Evolutionary conservation across 1,139 yeast species (phyloP).

Genomic region (Hemisphaericaspora lyxosophila): DNA sequence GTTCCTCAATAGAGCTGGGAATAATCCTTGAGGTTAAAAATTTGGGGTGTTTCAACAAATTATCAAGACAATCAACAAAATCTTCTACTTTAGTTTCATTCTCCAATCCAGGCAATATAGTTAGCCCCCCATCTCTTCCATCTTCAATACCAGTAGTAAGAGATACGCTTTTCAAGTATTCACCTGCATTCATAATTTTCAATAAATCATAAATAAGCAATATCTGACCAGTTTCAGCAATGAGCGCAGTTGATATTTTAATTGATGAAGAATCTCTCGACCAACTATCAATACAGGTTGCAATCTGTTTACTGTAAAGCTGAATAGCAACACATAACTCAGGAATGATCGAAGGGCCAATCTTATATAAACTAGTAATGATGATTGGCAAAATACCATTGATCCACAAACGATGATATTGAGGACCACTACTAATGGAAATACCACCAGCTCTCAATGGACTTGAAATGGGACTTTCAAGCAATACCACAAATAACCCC

Average conservation of each 20-base stretch:
- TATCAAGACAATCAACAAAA: conserved; percentile 58
- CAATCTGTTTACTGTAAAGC: conserved; percentile 66
- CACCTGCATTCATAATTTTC: conserved; percentile 46
- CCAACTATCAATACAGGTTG: conserved; percentile 69
- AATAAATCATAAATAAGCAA: conserved; percentile 63
- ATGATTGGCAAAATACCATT: conserved; percentile 76
- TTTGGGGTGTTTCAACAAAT: conserved; percentile 82
- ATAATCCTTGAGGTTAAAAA: conserved; percentile 69
- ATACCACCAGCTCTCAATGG: conserved; percentile 67
- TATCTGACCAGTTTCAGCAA: conserved; percentile 81
- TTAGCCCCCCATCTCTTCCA: conserved; percentile 18
- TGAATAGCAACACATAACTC: conserved; percentile 66
- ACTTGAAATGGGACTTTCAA: conserved; percentile 72
- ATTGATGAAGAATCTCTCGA: conserved; percentile 53
- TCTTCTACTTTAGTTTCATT: conserved; percentile 55
- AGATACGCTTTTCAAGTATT: conserved; percentile 27
- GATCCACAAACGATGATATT: conserved; percentile 75
- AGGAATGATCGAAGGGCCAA: conserved; percentile 64
- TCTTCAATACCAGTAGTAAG: conserved; percentile 7
- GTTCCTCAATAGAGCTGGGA: conserved; percentile 67
- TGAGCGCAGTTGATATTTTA: conserved; percentile 60
- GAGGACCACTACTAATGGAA: conserved; percentile 47
- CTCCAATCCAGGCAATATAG: conserved; percentile 62
- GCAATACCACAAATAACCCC: conserved; percentile 69
- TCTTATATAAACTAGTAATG: conserved; percentile 55